These are phyloP conservation scores for Leccinum rimulosum DNA, from an alignment of 768 basidiomycete genomes.

Conservation along the genomic window DNA sequence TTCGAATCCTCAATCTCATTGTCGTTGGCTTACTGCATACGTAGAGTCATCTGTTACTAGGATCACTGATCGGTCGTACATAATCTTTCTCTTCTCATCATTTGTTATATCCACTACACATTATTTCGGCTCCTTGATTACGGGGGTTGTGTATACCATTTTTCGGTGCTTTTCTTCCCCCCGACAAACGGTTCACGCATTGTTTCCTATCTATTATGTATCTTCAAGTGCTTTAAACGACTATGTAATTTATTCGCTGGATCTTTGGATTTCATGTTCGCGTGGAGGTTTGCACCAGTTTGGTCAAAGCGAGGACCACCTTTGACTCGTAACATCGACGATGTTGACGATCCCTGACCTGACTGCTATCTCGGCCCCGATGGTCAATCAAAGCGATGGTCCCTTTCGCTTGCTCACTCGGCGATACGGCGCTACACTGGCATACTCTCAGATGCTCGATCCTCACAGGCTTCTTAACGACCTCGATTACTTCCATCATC, in stretches of 20 bases:
- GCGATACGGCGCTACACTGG: slow-evolving; percentile 60
- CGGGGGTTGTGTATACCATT: slow-evolving; percentile 22
- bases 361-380: slow-evolving; percentile 60
- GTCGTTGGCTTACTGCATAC: slow-evolving; percentile 11
- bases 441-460: slow-evolving; percentile 78
- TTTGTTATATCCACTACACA: slow-evolving; percentile 25
- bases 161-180: not conserved
- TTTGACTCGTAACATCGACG: not conserved
- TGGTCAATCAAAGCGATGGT: slow-evolving; percentile 79
- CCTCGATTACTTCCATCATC: slow-evolving; percentile 60
- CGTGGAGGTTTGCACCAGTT: not conserved
- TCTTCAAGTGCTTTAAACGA: slow-evolving; percentile 4
- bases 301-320: not conserved
- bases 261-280: not conserved
- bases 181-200: not conserved
- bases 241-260: slow-evolving; percentile 17
- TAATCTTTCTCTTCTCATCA: not conserved
- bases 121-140: slow-evolving; percentile 11
- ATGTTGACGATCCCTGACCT: slow-evolving; percentile 25
- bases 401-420: slow-evolving; percentile 66
- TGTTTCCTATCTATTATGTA: slow-evolving; percentile 17
- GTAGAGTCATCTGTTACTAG: slow-evolving; percentile 13
- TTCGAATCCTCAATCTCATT: slow-evolving; percentile 3
- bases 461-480: slow-evolving; percentile 62
- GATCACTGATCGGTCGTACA: slow-evolving; percentile 5